Conservation (phyloP, 805 yeast genomes). For the Sungouiozyma ichnusensis region DNA sequence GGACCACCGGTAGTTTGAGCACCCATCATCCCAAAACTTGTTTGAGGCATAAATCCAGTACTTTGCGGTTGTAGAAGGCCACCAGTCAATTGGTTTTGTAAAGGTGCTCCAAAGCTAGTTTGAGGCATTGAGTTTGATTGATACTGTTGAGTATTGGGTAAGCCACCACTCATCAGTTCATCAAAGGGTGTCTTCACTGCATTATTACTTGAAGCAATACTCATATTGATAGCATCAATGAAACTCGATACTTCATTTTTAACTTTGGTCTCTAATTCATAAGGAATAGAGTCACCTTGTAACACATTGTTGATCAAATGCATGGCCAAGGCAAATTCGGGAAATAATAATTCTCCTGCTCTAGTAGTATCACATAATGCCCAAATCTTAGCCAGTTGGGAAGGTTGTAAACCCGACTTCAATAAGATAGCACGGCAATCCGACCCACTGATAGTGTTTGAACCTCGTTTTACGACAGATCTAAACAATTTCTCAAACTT, state of each 20-base stretch:
- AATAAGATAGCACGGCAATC: conserved; percentile 70
- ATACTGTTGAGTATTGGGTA: conserved; percentile 27
- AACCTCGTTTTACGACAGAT: conserved; percentile 52
- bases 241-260: conserved; percentile 78
- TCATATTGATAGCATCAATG: conserved; percentile 78
- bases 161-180: conserved; percentile 20
- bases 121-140: conserved; percentile 32
- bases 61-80: conserved; percentile 11
- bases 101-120: conserved; percentile 26
- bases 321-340: conserved; percentile 88
- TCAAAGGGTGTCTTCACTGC: conserved; percentile 34
- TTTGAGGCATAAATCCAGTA: conserved; percentile 25
- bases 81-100: conserved; percentile 20
- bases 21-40: conserved; percentile 26
- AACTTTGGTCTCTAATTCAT: conserved; percentile 57
- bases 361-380: conserved; percentile 78
- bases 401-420: conserved; percentile 68
- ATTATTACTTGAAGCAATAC: conserved; percentile 45
- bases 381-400: conserved; percentile 80
- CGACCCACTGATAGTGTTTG: conserved; percentile 48
- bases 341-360: conserved; percentile 78
- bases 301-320: conserved; percentile 72
- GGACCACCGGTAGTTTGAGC: conserved; percentile 13
- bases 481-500: conserved; percentile 80
- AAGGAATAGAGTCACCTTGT: conserved; percentile 72